Percentiles rank a stretch among this genome's conserved stretches.
phyloP scores from a whole-genome alignment of 2,329 filamentous ascomycete genomes.

The Trichoderma oligosporum region DNA sequence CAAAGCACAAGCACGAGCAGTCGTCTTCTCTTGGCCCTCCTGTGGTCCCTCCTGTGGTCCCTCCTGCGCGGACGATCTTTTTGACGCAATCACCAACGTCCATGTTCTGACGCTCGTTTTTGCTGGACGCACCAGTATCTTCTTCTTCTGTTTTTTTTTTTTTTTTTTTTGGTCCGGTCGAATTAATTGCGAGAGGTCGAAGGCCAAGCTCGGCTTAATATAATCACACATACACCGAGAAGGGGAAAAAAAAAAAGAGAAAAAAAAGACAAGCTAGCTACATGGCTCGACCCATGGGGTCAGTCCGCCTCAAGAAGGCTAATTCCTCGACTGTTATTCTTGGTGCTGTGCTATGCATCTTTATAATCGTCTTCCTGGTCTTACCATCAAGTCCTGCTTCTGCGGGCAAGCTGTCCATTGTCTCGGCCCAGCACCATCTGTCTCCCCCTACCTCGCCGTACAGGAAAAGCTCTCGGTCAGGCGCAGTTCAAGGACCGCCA shows the following conservation, averaged over 20 bases:
- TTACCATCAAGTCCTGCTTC: conserved; percentile 48
- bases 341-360: conserved; percentile 67
- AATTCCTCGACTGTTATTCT: conserved; percentile 73
- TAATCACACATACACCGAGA: too few relatives aligned
- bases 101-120: conserved; percentile 17
- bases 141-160: conserved; percentile 9
- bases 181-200: conserved; percentile 13
- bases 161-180: conserved; percentile 1
- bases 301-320: conserved; percentile 72
- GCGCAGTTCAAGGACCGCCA: conserved; percentile 52
- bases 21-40: neutral
- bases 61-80: neutral
- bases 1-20: conserved; percentile 1
- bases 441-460: conserved; percentile 44
- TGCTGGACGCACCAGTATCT: conserved; percentile 11
- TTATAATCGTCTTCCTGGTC: conserved; percentile 63
- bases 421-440: conserved; percentile 41
- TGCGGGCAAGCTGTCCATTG: conserved; percentile 47
- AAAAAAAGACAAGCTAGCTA: neutral
- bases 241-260: too few relatives aligned
- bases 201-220: neutral
- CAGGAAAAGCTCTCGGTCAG: conserved; percentile 37
- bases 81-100: neutral
- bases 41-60: neutral
- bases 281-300: conserved; percentile 58